phyloP scores from a whole-genome alignment of 129 eudicot genomes.

The Lactuca saligna region DNA sequence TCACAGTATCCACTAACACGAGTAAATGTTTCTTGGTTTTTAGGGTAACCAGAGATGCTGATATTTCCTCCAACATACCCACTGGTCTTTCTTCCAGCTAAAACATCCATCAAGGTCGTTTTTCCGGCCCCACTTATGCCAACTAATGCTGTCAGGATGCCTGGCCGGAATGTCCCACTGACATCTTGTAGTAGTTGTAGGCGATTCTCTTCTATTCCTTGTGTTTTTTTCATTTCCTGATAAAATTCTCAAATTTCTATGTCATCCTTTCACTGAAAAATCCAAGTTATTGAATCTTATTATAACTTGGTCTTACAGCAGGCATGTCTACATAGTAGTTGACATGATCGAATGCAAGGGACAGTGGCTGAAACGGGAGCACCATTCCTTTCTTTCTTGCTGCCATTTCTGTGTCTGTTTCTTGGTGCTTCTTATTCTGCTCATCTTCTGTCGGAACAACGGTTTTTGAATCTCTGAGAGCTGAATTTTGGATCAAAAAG shows the following conservation, averaged over 20 bases:
- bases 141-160: slow-evolving; percentile 52
- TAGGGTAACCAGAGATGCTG: slow-evolving; percentile 51
- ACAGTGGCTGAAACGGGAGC: slow-evolving; percentile 57
- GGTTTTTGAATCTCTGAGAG: slow-evolving; percentile 55
- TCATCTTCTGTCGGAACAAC: slow-evolving; percentile 35
- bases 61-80: slow-evolving; percentile 57
- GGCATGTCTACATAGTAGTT: slow-evolving; percentile 70
- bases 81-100: slow-evolving; percentile 62
- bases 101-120: slow-evolving; percentile 64
- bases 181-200: slow-evolving; percentile 51
- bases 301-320: slow-evolving; percentile 41
- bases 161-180: slow-evolving; percentile 60
- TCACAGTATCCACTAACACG: slow-evolving; percentile 61
- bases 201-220: slow-evolving; percentile 44
- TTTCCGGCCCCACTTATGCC: slow-evolving; percentile 33
- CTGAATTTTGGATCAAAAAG: slow-evolving; percentile 38
- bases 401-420: slow-evolving; percentile 17
- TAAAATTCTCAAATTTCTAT: neutral
- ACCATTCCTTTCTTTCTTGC: slow-evolving; percentile 43
- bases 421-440: slow-evolving; percentile 28
- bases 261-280: neutral
- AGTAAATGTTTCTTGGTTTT: slow-evolving; percentile 56
- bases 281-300: neutral
- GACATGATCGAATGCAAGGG: slow-evolving; percentile 53
- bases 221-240: slow-evolving; percentile 56